Evolutionary conservation across 139 green algal species (phyloP), one percentile per base, ranked within the genome.

Genomic region (Desmodesmus armatus): DNA sequence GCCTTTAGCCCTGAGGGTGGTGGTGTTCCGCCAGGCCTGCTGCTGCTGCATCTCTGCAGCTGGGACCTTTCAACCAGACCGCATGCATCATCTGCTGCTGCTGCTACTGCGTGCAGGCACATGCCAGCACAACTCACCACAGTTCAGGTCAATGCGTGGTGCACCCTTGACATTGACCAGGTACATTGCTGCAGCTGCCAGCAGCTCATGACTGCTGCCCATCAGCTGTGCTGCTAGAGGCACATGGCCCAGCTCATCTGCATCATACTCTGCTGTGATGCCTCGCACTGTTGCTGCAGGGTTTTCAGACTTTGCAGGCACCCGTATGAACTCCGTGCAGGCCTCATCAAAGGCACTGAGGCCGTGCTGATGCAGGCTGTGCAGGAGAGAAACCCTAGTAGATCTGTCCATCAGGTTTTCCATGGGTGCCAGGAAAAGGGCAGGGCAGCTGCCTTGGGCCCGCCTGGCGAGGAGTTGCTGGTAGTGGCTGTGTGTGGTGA

Each of bases 141-240:
- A 96, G 87, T 96, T 96, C 2, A 96, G 86, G 84, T 96, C 91
- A 25, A 96, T 83, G 2, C 92, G 78, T 25, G 93, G 92, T 5
- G 93, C 92, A 23, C 85, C 62, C 77, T 70, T 84, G 5, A 69
- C 49, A 35, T 60, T 11, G 0, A 91, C 78, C 44, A 96, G 86
- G 40, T 82, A 39, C 6, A 66, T 13, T 3, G 92, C 90, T 39
- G 93, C 89, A 49, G 87, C 23, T 9, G 65, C 89, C 71, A 95
- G 75, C 29, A 94, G 37, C 49, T 89, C 74, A 2, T 85, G 69
- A 33, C 87, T 78, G 51, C 79, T 90, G 7, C 91, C 91, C 93
- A 96, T 96, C 41, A 96, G 55, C 83, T 96, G 93, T 1, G 87
- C 88, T 1, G 71, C 91, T 60, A 93, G 84, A 7, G 92, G 89